A percentile compares a stretch with the other conserved stretches of the same genome.
Evolutionary conservation across 495 filamentous ascomycete genomes (phyloP).

Genomic region (Elaphomyces granulatus): DNA sequence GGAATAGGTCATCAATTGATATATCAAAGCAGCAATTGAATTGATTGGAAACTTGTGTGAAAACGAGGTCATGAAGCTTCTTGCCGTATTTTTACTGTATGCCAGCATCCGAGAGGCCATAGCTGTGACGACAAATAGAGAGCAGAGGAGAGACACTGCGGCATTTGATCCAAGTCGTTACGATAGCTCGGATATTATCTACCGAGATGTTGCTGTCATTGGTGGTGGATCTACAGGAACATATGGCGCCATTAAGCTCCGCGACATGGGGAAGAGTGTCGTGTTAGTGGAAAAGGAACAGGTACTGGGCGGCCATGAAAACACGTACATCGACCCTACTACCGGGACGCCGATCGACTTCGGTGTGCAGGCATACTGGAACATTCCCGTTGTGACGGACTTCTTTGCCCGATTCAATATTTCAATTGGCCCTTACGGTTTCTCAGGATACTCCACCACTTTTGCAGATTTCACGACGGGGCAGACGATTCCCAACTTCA

Average conservation of each 20-base stretch:
- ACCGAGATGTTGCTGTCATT: conserved; percentile 29
- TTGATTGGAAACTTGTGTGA: no score
- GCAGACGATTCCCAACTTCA: conserved; percentile 6
- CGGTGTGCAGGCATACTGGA: conserved; percentile 26
- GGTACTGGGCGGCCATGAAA: conserved; percentile 28
- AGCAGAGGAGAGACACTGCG: no score
- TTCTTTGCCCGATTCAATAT: conserved; percentile 24
- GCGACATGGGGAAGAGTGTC: conserved; percentile 26
- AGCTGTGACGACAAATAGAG: no score
- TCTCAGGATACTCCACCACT: conserved; percentile 6
- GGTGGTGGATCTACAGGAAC: conserved; percentile 36
- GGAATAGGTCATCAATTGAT: no score
- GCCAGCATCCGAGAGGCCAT: no score
- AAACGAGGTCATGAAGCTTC: no score
- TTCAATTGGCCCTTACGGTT: no score
- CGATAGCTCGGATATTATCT: no score
- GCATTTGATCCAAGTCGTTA: no score
- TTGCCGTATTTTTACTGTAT: no score
- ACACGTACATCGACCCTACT: conserved; percentile 26
- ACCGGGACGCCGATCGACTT: conserved; percentile 28
- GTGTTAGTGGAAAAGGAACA: conserved; percentile 29
- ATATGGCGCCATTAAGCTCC: conserved; percentile 32
- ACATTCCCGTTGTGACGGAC: conserved; percentile 19
- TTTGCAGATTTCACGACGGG: conserved; percentile 15
- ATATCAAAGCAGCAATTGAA: no score